A percentile compares a stretch with the other conserved stretches of the same genome.
Conservation (phyloP, 371 early-diverging fungal species). For the Haplosporangium sp. region DNA sequence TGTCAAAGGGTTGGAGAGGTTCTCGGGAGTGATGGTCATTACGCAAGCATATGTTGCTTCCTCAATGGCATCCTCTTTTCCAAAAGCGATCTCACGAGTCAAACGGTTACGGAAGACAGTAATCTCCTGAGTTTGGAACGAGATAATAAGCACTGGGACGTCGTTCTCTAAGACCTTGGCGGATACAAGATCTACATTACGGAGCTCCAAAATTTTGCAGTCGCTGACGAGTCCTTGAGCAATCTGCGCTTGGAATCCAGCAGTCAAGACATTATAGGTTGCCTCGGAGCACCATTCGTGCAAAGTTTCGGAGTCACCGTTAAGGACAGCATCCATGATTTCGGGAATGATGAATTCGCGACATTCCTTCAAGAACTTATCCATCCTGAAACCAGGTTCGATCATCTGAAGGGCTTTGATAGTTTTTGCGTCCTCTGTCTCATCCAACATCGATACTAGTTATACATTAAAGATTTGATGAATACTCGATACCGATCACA, state of each 20-base stretch:
- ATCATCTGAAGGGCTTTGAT: slow-evolving; percentile 85
- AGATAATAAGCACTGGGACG: slow-evolving; percentile 88
- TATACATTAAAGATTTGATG: slow-evolving; percentile 24
- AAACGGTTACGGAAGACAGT: slow-evolving; percentile 91
- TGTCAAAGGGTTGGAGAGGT: slow-evolving; percentile 88
- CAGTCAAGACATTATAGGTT: slow-evolving; percentile 91
- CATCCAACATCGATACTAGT: slow-evolving; percentile 82
- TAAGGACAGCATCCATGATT: slow-evolving; percentile 93
- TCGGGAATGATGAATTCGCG: slow-evolving; percentile 96
- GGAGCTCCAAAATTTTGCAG: slow-evolving; percentile 93
- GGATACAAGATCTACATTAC: slow-evolving; percentile 87
- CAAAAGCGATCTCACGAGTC: slow-evolving; percentile 86
- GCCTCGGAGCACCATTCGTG: slow-evolving; percentile 95
- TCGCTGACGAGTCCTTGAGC: slow-evolving; percentile 91
- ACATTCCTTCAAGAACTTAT: slow-evolving; percentile 89
- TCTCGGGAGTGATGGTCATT: slow-evolving; percentile 89
- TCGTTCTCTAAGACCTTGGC: slow-evolving; percentile 94
- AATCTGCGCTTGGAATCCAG: slow-evolving; percentile 86
- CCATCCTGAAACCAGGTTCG: slow-evolving; percentile 90
- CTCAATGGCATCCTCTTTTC: slow-evolving; percentile 92
- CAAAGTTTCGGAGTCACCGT: slow-evolving; percentile 85
- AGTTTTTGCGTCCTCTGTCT: slow-evolving; percentile 95
- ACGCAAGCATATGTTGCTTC: slow-evolving; percentile 88
- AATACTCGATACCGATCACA: too few species aligned
- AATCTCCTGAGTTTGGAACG: slow-evolving; percentile 95